Conservation (phyloP, 2,329 filamentous ascomycete species). For the Penicillium sp. region DNA sequence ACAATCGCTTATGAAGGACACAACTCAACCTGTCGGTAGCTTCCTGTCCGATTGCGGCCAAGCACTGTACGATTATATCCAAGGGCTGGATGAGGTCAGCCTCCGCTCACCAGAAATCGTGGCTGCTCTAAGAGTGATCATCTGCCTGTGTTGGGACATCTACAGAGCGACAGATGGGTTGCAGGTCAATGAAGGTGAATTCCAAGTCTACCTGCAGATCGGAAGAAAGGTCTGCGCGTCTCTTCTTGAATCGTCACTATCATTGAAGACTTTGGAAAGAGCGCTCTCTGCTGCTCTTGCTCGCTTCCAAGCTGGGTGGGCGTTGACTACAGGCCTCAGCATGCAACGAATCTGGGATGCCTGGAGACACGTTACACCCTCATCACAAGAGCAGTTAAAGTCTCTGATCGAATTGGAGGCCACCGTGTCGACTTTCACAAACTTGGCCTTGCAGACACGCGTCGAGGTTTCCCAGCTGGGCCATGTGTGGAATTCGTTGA, state of each 20-base stretch:
- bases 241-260: conserved; percentile 29
- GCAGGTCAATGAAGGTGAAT: conserved; percentile 54
- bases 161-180: conserved; percentile 43
- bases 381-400: conserved; percentile 34
- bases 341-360: conserved; percentile 79
- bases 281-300: conserved; percentile 40
- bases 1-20: conserved; percentile 43
- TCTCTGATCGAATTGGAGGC: conserved; percentile 40
- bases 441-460: conserved; percentile 38
- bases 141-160: conserved; percentile 53
- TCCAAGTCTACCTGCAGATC: conserved; percentile 56
- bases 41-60: conserved; percentile 43
- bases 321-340: conserved; percentile 71
- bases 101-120: conserved; percentile 29
- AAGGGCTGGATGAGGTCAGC: conserved; percentile 28
- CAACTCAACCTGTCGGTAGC: conserved; percentile 41
- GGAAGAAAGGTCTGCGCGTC: conserved; percentile 39
- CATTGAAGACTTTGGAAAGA: conserved; percentile 30
- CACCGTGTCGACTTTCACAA: conserved; percentile 40
- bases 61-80: conserved; percentile 38
- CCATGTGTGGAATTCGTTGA: conserved; percentile 39
- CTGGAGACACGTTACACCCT: conserved; percentile 63
- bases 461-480: conserved; percentile 40
- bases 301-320: conserved; percentile 70
- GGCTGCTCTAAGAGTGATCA: conserved; percentile 33